phyloP scores from a whole-genome alignment of 768 basidiomycete species.

The Leccinellum albellum region DNA sequence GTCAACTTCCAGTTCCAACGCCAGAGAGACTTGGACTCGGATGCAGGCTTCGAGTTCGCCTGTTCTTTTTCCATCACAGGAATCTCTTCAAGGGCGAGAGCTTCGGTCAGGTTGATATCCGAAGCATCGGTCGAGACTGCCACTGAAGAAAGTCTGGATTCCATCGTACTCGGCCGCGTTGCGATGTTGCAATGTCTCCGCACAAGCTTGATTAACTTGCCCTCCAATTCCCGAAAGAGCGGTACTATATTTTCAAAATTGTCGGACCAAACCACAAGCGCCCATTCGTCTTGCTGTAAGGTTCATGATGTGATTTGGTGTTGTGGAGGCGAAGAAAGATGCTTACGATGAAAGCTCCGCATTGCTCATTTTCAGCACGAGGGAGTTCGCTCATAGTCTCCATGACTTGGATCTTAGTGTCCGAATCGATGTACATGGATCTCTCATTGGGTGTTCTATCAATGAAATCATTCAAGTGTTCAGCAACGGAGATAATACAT shows the following conservation, averaged over 20 bases:
- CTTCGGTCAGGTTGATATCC: conserved; percentile 50
- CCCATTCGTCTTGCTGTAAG: conserved; percentile 71
- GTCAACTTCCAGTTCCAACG: conserved; percentile 47
- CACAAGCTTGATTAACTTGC: conserved; percentile 76
- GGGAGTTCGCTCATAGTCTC: conserved; percentile 65
- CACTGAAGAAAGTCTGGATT: conserved; percentile 32
- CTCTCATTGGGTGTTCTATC: conserved; percentile 49
- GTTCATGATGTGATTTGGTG: background rate
- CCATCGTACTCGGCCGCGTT: conserved; percentile 17
- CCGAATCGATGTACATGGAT: conserved; percentile 65
- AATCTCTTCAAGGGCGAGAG: conserved; percentile 20
- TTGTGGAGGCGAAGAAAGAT: background rate
- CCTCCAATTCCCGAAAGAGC: conserved; percentile 64
- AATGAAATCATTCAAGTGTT: background rate
- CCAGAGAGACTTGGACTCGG: conserved; percentile 11
- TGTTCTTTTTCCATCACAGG: conserved; percentile 22
- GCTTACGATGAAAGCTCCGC: conserved; percentile 81
- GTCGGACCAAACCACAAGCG: conserved; percentile 82
- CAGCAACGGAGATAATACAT: background rate
- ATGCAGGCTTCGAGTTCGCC: background rate
- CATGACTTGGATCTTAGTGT: conserved; percentile 85
- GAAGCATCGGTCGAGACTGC: conserved; percentile 48
- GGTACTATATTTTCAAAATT: conserved; percentile 75
- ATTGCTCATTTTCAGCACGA: conserved; percentile 86
- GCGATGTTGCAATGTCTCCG: conserved; percentile 50